phyloP scores from a whole-genome alignment of 306 rosid genomes.

The Arachis stenosperma region DNA sequence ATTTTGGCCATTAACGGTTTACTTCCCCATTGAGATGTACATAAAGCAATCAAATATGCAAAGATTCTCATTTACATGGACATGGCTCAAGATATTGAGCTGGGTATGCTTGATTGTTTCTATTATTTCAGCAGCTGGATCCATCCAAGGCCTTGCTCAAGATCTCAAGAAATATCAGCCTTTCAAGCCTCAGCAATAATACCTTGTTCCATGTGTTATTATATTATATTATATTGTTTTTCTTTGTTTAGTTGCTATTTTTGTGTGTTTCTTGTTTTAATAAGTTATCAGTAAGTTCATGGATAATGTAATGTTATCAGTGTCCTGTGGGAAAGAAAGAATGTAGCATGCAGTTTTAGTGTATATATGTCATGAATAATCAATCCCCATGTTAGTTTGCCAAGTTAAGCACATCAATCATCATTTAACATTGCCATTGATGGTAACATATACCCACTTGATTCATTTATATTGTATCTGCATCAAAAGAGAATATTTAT shows the following conservation, averaged over 20 bases:
- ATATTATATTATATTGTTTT: not conserved
- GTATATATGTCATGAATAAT: conserved; percentile 38
- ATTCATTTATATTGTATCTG: conserved; percentile 5
- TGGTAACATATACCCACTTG: conserved; percentile 15
- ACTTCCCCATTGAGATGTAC: conserved; percentile 95
- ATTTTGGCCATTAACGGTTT: conserved; percentile 90
- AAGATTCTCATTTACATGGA: conserved; percentile 78
- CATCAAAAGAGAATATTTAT: conserved; percentile 6
- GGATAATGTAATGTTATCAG: conserved; percentile 47
- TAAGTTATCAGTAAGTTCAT: conserved; percentile 29
- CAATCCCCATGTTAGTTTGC: conserved; percentile 18
- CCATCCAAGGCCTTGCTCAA: conserved; percentile 76
- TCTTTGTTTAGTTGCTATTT: conserved; percentile 19
- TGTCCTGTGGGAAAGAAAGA: conserved; percentile 28
- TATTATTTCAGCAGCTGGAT: conserved; percentile 78
- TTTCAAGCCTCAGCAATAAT: conserved; percentile 63
- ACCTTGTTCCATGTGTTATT: conserved; percentile 5
- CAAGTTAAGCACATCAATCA: conserved; percentile 14
- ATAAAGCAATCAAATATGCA: conserved; percentile 70
- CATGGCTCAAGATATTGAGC: conserved; percentile 82
- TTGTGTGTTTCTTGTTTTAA: not conserved
- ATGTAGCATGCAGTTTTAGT: conserved; percentile 29
- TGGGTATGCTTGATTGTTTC: conserved; percentile 82
- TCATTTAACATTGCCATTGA: conserved; percentile 22
- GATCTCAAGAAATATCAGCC: conserved; percentile 80